Base-by-base conservation (phyloP, 169 alveolate genomes). In the Cryptosporidium sp. region DNA sequence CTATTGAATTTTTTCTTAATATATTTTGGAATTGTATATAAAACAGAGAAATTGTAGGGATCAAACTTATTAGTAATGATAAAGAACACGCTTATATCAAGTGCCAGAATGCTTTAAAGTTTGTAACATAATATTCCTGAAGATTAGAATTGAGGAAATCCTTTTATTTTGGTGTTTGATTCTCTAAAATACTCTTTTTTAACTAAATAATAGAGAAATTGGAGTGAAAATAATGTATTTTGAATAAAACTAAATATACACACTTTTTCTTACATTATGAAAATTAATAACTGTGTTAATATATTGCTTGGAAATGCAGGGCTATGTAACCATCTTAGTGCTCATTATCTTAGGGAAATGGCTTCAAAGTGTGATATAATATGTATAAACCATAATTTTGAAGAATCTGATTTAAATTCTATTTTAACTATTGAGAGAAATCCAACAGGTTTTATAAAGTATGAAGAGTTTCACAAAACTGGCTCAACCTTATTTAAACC, bases 351-450 rank as follows among this genome's bases (percentile, higher is more conserved):
- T 26, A 59, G 12, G 70, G 58, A 73, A 35, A 12, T 37, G 48
- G 26, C 55, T 33, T 26, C 35, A 41, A 73, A 31, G 6, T 73
- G 62, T n/a, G 86, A 73, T 73, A 37, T 73, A 33, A 31, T 73
- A 21, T 73, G 70, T 58, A 9, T 73, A 41, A 7, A 33, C n/a
- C 71, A 73, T 26, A 73, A 73, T 58, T 37, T 55, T n/a, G 51
- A 58, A 18, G 51, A 73, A 14, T 10, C 37, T 16, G 71, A 33
- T 35, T 26, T 73, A 18, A 62, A 33, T 73, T 55, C 70, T 10
- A 31, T 58, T 18, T 33, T 33, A 33, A 41, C 14, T 29, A n/a
- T 16, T 18, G 43, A 23, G 33, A 41, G 48, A 41, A 3, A 33
- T 73, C 55, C 55, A 73, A n/a, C 3, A 48, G n/a, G n/a, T 29